Base-by-base conservation (phyloP, 2,329 filamentous ascomycete genomes). In the Cladosporium sp. region DNA sequence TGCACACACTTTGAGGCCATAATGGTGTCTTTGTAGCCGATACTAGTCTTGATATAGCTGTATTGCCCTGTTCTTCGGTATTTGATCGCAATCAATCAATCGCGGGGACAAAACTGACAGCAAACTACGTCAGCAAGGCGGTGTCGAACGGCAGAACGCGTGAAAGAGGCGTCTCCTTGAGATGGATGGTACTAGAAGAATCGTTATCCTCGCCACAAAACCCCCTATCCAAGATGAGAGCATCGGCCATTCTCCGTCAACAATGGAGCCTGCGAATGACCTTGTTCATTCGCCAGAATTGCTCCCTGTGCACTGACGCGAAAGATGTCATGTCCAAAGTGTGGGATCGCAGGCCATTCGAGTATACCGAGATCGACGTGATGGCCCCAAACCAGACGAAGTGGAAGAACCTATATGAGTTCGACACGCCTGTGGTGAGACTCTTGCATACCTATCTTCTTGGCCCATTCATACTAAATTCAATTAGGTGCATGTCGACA, bases 1-100 rank as follows among this genome's bases (percentile, higher is more conserved):
- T 97, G 95, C 66, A 97, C 92, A 79, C 95, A 99, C 82, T 96
- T 98, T 74, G 89, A 86, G 66, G 89, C 83, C 89, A 91, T 91
- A 23, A 14, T 56, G 35, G 18, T 46, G 26, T 50, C 12, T 49
- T 55, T 10, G 31, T 35, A 21, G 40, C n/a, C 52, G n/a, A 46
- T 62, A 37, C 52, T 3, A 26, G 35, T 46, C 12, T 64, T 35
- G 52, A 14, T 33, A 31, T 23, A 46, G 40, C n/a, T 44, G 8
- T 35, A 11, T 11, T 28, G n/a, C 6, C n/a, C 49, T 53, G 33
- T 37, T 26, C 52, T 33, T 50, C 21, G n/a, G 59, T 55, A 35
- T 44, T 56, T 44, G 33, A 26, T 53, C 50, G 35, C 61, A 33
- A 49, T 57, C 40, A 21, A 52, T 52, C 23, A 53, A 56, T 57